Conservation (phyloP, 2,329 filamentous ascomycete species). For the Fulvia fulva region DNA sequence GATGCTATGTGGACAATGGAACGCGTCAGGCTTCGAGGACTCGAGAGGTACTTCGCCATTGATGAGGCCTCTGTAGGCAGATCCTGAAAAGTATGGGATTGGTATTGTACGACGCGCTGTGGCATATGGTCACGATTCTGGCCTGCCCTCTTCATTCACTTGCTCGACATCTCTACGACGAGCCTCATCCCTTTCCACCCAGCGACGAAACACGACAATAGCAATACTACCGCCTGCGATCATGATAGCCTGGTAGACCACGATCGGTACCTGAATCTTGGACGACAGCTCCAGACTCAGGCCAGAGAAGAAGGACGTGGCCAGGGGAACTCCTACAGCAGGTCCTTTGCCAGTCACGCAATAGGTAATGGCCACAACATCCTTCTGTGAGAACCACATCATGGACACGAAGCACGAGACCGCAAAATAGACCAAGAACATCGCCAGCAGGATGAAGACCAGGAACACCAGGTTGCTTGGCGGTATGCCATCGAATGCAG, state of each 20-base stretch:
- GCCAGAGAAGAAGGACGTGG: slow-evolving; percentile 63
- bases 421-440: slow-evolving; percentile 60
- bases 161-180: neutral
- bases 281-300: slow-evolving; percentile 52
- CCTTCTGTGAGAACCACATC: slow-evolving; percentile 54
- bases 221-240: slow-evolving; percentile 40
- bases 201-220: slow-evolving; percentile 41
- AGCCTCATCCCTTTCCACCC: slow-evolving; percentile 52
- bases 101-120: neutral
- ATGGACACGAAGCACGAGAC: slow-evolving; percentile 57
- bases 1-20: neutral
- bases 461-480: slow-evolving; percentile 62
- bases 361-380: slow-evolving; percentile 68
- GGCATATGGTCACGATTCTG: neutral
- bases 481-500: slow-evolving; percentile 57
- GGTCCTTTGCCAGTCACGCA: slow-evolving; percentile 71
- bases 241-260: slow-evolving; percentile 53
- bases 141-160: neutral
- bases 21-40: neutral
- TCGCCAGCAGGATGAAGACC: slow-evolving; percentile 62
- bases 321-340: slow-evolving; percentile 64
- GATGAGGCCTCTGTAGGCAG: neutral
- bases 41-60: neutral
- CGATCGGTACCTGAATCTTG: slow-evolving; percentile 60
- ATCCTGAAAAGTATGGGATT: neutral